Base-by-base conservation (phyloP, 108 stramenopile species). In the Fragilariopsis cylindrus region DNA sequence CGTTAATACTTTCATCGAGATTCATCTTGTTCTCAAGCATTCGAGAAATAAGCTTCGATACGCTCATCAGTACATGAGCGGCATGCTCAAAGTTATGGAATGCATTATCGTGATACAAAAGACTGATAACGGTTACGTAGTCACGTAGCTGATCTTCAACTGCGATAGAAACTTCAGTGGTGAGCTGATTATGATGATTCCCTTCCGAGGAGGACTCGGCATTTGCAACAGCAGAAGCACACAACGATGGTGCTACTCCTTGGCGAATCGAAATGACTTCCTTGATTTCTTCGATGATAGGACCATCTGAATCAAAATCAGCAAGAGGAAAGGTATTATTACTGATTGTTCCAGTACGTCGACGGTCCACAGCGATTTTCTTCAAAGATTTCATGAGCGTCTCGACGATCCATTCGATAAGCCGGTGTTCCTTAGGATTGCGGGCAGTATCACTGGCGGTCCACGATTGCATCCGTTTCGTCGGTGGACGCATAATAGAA, bases 51-150 rank as follows among this genome's bases (percentile, higher is more conserved):
- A 79, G 57, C 40, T 79, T 79, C 4, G 42, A 48, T 57, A 74
- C 73, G 18, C 63, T 65, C 71, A 76, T 81, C 12, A 81, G 74
- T 12, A 88, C 87, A 64, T 88, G 87, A 7, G 81, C 56, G 18
- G 78, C 77, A 63, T 88, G 87, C 67, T 86, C 87, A 58, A 88
- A 86, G 43, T 84, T 85, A 76, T 89, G 88, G 69, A 89, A 89
- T 8, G 78, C 73, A 30, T 86, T 84, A 21, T 74, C 49, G 39
- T 76, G 80, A 63, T 84, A 81, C 18, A 77, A 19, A 2, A 60
- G 47, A 12, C 78, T 53, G 50, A 83, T 67, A 2, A 48, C 52
- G 12, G 69, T 60, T 21, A 76, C 69, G 42, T 79, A 83, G 4
- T 76, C 69, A 39, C 48, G 67, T 1, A 83, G 74, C 4, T 83